Evolutionary conservation across 345 rosid species (phyloP).

Genomic region (Pugionium cornutum): DNA sequence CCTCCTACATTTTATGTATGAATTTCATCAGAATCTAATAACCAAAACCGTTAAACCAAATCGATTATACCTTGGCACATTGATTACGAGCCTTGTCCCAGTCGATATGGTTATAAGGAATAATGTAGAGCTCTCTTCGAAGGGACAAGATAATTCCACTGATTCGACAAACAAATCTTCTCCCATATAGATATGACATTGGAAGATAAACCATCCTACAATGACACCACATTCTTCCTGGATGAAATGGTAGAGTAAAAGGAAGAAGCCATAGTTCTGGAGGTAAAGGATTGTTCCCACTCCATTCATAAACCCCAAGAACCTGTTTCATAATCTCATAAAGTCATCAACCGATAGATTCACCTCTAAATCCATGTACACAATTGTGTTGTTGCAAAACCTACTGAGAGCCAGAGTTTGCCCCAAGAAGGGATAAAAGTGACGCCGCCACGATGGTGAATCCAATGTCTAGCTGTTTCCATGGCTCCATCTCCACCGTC

Average conservation of each 20-base stretch:
- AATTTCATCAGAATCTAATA: constrained; percentile 10
- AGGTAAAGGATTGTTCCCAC: constrained; percentile 56
- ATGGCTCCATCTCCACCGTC: constrained; percentile 34
- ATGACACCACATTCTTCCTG: constrained; percentile 33
- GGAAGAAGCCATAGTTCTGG: constrained; percentile 65
- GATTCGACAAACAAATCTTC: constrained; percentile 51
- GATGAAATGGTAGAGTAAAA: constrained; percentile 35
- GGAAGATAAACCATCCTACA: constrained; percentile 41
- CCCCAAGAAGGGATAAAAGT: constrained; percentile 32
- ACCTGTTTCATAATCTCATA: constrained; percentile 10
- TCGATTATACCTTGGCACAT: constrained; percentile 43
- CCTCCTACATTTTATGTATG: constrained; percentile 42
- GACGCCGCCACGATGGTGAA: constrained; percentile 21
- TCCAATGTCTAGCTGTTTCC: constrained; percentile 33
- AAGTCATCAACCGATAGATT: neutral
- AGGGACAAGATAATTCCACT: constrained; percentile 49
- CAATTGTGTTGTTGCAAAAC: neutral
- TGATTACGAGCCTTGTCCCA: constrained; percentile 48
- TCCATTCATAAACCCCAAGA: constrained; percentile 57
- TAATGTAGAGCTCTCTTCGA: constrained; percentile 48
- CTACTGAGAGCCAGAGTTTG: constrained; percentile 31
- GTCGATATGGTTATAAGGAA: constrained; percentile 40
- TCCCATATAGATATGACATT: constrained; percentile 71
- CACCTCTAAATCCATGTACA: neutral
- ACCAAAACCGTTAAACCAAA: neutral